Base-by-base conservation (phyloP, 208 protist species). In the Vickermania spadyakhi region DNA sequence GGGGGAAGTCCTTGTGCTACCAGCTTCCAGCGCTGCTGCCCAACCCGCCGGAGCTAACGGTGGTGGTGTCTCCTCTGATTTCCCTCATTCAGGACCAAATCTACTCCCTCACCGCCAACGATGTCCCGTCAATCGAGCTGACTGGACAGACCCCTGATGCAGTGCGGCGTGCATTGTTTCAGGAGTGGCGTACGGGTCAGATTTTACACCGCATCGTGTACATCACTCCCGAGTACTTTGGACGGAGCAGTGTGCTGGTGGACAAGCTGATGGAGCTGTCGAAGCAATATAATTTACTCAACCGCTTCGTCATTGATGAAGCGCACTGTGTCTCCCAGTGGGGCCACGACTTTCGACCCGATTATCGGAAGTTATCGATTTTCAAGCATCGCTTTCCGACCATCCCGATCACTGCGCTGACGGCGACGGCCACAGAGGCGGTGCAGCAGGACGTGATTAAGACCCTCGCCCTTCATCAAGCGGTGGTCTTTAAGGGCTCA, bases 71-170 rank as follows among this genome's bases (percentile, higher is more conserved):
- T 5, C 97, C 97, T 29, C 89, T 99, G 25, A 78, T 99, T 28
- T 96, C 97, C 1, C 86, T 99, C 42, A 98, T 99, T 45, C 86
- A 98, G 61, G 97, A 99, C 62, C 97, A 98, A 81, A 88, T 98
- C 1, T 79, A 84, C 60, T 72, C 78, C 21, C 71, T 93, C 49
- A 78, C 80, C 49, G 83, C 83, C 2, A 89, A 91, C 64, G 86
- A 88, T 65, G 84, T 94, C 27, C 83, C 81, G 0, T 74, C 89
- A 27, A 76, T 91, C 72, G 76, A 80, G 49, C 69, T 95, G 41
- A 91, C 83, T 11, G 82, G 81, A n/a, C 80, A 91, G 61, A 91
- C 81, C 0, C 60, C 65, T 42, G 83, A 91, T 41, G 65, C 66
- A 14, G 63, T 70, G 18, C 72, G 75, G 2, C 80, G 80, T 2